phyloP scores from a whole-genome alignment of 306 rosid genomes.

The Mimosa pudica region DNA sequence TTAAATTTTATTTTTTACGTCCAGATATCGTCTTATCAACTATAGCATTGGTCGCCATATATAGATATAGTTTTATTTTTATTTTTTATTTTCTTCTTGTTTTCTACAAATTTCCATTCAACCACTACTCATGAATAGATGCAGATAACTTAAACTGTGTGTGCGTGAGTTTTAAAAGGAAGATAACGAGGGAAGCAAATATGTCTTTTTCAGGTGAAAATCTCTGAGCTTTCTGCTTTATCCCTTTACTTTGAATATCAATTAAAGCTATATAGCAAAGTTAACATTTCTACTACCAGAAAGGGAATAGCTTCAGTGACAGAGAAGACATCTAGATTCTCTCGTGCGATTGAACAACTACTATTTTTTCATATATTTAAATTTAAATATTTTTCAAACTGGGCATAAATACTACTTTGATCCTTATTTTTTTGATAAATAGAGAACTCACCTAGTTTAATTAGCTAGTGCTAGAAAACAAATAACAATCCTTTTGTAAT shows the following conservation, averaged over 20 bases:
- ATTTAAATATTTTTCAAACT: neutral
- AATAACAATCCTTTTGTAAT: no score
- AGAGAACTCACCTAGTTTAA: no score
- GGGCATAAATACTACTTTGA: no score
- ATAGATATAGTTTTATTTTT: neutral
- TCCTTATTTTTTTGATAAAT: no score
- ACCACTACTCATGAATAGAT: conserved; percentile 24
- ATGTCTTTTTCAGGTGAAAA: conserved; percentile 35
- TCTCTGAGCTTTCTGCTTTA: neutral
- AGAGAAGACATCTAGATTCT: neutral
- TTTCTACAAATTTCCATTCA: conserved; percentile 4
- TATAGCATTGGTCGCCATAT: conserved; percentile 31
- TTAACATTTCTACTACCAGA: neutral
- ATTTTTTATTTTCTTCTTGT: neutral
- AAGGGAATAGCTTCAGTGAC: neutral
- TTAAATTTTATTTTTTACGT: conserved; percentile 19
- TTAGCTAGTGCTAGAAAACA: no score
- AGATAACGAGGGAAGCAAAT: conserved; percentile 16
- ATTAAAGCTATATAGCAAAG: neutral
- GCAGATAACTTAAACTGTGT: conserved; percentile 26
- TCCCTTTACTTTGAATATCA: neutral
- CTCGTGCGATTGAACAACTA: neutral
- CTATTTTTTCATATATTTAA: neutral
- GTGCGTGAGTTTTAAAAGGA: neutral
- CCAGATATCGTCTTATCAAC: conserved; percentile 22